A percentile compares a stretch with the other conserved stretches of the same genome.
Evolutionary conservation across 2,329 filamentous ascomycete genomes (phyloP).

Genomic region (Purpureocillium takamizusanense): DNA sequence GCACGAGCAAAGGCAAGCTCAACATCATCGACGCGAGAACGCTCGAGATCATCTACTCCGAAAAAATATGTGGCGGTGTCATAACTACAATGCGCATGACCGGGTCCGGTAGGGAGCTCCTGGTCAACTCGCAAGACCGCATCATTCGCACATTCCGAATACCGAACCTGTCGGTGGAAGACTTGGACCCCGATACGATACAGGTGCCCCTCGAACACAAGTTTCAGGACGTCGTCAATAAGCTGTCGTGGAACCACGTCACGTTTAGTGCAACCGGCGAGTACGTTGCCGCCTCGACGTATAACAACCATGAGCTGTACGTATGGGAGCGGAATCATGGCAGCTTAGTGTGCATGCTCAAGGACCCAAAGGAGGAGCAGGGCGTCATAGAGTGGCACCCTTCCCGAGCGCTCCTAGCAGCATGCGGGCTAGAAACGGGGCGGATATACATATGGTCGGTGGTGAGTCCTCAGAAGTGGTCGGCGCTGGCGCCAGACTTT

Average conservation of each 20-base stretch:
- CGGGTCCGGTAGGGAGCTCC: constrained; percentile 70
- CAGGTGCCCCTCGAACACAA: constrained; percentile 92
- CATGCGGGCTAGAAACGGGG: constrained; percentile 86
- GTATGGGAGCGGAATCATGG: constrained; percentile 95
- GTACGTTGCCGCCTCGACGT: constrained; percentile 92
- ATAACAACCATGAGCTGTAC: constrained; percentile 97
- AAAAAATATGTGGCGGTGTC: constrained; percentile 76
- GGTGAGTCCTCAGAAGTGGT: constrained; percentile 92
- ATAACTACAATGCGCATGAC: constrained; percentile 83
- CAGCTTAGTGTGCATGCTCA: constrained; percentile 90
- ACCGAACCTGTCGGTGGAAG: constrained; percentile 61
- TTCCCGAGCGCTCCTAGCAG: constrained; percentile 74
- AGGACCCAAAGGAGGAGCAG: constrained; percentile 93
- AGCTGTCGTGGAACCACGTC: constrained; percentile 92
- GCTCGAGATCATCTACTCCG: constrained; percentile 78
- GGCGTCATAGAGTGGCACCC: constrained; percentile 98
- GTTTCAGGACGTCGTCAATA: constrained; percentile 95
- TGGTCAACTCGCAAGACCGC: constrained; percentile 89
- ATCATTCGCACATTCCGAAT: constrained; percentile 90
- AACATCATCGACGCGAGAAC: constrained; percentile 87
- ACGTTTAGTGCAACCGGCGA: constrained; percentile 91
- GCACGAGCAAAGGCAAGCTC: constrained; percentile 90
- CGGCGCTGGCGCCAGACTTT: constrained; percentile 91
- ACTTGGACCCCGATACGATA: constrained; percentile 76
- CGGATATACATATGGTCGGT: constrained; percentile 96